A percentile compares a stretch with the other conserved stretches of the same genome.
These are phyloP conservation scores for Stagonosporopsis cucurbitacearum DNA, from an alignment of 2,329 filamentous ascomycete genomes.

Conservation along the genomic window DNA sequence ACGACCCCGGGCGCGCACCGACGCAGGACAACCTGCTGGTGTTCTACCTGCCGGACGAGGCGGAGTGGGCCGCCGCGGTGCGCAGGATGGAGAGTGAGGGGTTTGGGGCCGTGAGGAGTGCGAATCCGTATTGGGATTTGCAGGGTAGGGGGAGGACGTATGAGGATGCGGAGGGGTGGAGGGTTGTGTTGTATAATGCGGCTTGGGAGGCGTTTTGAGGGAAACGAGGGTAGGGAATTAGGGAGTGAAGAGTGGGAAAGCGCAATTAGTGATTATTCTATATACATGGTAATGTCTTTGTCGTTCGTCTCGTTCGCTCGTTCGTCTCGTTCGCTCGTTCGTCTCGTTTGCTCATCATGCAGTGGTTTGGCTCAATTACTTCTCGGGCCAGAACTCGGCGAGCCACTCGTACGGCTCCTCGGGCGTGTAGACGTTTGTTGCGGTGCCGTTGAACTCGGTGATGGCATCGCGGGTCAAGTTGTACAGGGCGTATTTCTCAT, in stretches of 20 bases:
- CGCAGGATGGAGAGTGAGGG: slow-evolving; percentile 47
- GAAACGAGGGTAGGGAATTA: too few species aligned
- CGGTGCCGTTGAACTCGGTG: slow-evolving; percentile 30
- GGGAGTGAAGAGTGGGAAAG: too few species aligned
- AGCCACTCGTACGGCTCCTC: slow-evolving; percentile 34
- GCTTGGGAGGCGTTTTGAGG: slow-evolving; percentile 14
- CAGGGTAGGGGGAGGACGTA: slow-evolving; percentile 52
- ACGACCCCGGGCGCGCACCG: slow-evolving; percentile 47
- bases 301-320: not conserved
- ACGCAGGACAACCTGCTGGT: slow-evolving; percentile 55
- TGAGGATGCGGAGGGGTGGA: slow-evolving; percentile 56
- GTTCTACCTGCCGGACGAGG: slow-evolving; percentile 51
- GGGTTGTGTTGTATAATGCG: slow-evolving; percentile 51
- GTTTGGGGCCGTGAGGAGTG: slow-evolving; percentile 46
- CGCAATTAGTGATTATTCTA: slow-evolving; percentile 10
- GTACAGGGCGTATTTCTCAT: slow-evolving; percentile 38
- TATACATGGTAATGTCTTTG: not conserved
- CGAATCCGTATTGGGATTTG: slow-evolving; percentile 56
- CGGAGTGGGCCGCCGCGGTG: slow-evolving; percentile 40
- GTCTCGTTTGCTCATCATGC: not conserved
- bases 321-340: not conserved
- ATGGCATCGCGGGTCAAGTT: slow-evolving; percentile 33
- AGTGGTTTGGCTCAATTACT: not conserved
- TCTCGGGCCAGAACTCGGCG: slow-evolving; percentile 28
- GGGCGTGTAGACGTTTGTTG: slow-evolving; percentile 26